Conservation (phyloP, 345 rosid genomes). For the Noccaea caerulescens region DNA sequence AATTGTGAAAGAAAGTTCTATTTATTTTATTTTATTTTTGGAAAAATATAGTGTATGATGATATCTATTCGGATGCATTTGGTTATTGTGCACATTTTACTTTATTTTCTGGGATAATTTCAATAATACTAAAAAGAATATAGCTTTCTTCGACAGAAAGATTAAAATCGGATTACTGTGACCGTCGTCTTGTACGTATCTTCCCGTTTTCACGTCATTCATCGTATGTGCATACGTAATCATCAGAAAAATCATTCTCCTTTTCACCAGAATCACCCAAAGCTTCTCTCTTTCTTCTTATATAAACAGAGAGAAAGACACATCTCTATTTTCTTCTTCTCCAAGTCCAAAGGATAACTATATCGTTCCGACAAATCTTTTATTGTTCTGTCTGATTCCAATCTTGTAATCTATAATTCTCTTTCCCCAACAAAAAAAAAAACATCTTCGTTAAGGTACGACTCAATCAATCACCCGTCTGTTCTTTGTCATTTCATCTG, state of each 20-base stretch:
- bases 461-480: background rate
- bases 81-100: too few species aligned
- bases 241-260: background rate
- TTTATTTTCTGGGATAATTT: too few species aligned
- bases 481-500: background rate
- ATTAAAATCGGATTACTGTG: too few species aligned
- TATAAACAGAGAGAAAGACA: background rate
- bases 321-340: background rate
- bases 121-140: too few species aligned
- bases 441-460: too few species aligned
- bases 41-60: background rate
- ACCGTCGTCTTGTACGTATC: too few species aligned
- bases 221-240: slow-evolving; percentile 18
- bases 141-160: too few species aligned
- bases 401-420: background rate
- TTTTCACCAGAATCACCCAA: background rate
- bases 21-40: background rate
- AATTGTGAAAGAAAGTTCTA: slow-evolving; percentile 28
- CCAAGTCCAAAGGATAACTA: background rate
- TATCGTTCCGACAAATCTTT: background rate
- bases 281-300: background rate
- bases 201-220: background rate
- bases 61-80: too few species aligned
- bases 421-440: background rate
- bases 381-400: background rate